A percentile compares a stretch with the other conserved stretches of the same genome.
Conservation (phyloP, 2,329 filamentous ascomycete genomes). For the Pseudogymnoascus sp. region DNA sequence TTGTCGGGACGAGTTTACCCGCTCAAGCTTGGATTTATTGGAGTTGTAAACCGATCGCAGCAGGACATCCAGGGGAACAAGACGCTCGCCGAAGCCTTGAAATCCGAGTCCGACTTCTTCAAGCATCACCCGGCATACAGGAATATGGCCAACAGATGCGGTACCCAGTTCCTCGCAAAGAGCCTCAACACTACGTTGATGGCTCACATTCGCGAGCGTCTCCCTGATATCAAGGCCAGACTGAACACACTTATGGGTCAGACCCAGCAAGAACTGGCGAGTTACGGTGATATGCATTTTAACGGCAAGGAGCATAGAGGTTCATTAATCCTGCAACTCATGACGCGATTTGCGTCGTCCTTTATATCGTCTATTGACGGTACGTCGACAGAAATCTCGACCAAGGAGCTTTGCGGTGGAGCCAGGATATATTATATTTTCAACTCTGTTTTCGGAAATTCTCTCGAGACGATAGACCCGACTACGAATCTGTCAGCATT, state of each 20-base stretch:
- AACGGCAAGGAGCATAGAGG: constrained; percentile 94
- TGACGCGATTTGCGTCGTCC: constrained; percentile 95
- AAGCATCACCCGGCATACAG: constrained; percentile 93
- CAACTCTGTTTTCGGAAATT: constrained; percentile 97
- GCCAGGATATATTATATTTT: constrained; percentile 98
- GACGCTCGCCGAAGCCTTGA: constrained; percentile 83
- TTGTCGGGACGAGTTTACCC: constrained; percentile 96
- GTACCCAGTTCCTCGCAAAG: constrained; percentile 89
- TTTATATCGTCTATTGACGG: constrained; percentile 99
- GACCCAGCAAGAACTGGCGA: constrained; percentile 94
- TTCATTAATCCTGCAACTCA: constrained; percentile 88
- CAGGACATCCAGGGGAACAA: constrained; percentile 97
- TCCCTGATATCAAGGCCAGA: constrained; percentile 96
- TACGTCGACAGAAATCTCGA: constrained; percentile 97
- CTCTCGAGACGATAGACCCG: constrained; percentile 90
- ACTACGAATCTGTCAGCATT: constrained; percentile 90
- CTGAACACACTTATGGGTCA: constrained; percentile 99
- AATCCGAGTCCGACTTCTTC: constrained; percentile 91
- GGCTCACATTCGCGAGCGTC: constrained; percentile 87
- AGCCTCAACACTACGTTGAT: constrained; percentile 93
- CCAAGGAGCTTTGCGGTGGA: constrained; percentile 91
- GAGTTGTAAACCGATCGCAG: constrained; percentile 94
- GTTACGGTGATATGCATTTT: constrained; percentile 96
- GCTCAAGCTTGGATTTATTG: constrained; percentile 93
- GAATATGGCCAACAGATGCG: constrained; percentile 89